phyloP scores from a whole-genome alignment of 495 filamentous ascomycete genomes.

The Talaromyces borbonicus region DNA sequence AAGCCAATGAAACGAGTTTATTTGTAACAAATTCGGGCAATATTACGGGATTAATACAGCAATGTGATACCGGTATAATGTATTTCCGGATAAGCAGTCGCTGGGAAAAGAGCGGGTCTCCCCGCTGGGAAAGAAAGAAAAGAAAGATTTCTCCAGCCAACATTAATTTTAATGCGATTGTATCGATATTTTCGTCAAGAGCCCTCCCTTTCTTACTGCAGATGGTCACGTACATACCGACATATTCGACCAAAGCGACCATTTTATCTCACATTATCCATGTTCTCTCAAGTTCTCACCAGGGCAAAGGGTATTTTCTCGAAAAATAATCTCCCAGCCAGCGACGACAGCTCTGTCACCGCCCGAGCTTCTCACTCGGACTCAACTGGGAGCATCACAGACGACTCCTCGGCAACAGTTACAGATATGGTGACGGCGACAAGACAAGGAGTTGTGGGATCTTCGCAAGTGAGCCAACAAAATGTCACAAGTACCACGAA shows the following conservation, averaged over 20 bases:
- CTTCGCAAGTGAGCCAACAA: constrained; percentile 13
- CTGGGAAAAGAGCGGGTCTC: neutral
- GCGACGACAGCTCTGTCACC: constrained; percentile 12
- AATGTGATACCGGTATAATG: constrained; percentile 4
- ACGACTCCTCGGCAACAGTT: constrained; percentile 5
- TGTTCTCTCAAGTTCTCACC: constrained; percentile 37
- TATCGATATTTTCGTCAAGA: too few species aligned
- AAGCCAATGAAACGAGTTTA: too few species aligned
- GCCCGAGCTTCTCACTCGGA: constrained; percentile 10
- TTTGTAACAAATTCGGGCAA: too few species aligned
- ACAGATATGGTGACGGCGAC: constrained; percentile 32
- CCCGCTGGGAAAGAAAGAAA: neutral
- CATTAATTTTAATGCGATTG: too few species aligned
- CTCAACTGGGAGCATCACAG: constrained; percentile 2
- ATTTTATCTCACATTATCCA: constrained; percentile 18
- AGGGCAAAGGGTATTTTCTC: constrained; percentile 35
- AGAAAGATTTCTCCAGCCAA: constrained; percentile 2
- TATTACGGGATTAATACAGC: too few species aligned
- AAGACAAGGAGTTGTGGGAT: constrained; percentile 18
- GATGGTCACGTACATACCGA: neutral
- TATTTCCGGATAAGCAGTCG: constrained; percentile 7
- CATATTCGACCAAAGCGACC: neutral
- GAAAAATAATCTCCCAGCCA: constrained; percentile 17
- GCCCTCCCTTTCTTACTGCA: too few species aligned
- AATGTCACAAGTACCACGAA: constrained; percentile 18